Percentiles rank a stretch among this genome's conserved stretches.
Conservation (phyloP, 305 asterid genomes). For the Fraxinus angustifolia region DNA sequence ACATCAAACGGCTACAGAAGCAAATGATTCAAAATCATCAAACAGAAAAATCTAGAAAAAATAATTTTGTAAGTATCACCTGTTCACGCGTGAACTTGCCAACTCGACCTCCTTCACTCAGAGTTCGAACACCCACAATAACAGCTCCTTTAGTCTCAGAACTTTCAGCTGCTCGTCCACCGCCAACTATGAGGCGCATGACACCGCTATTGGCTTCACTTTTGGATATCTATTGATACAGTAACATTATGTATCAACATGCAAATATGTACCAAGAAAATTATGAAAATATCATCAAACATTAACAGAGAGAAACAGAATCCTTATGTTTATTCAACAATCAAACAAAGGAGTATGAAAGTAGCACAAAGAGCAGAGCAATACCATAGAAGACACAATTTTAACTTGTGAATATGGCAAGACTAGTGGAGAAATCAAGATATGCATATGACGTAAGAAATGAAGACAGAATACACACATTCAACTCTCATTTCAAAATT, state of each 20-base stretch:
- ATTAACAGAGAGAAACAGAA: background rate
- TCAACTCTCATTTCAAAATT: conserved; percentile 9
- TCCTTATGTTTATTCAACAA: conserved; percentile 16
- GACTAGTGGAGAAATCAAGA: background rate
- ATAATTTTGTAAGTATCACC: conserved; percentile 43
- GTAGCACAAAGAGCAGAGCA: conserved; percentile 18
- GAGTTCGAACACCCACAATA: conserved; percentile 95
- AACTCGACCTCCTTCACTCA: conserved; percentile 98
- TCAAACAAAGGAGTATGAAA: conserved; percentile 12
- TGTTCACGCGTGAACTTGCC: conserved; percentile 94
- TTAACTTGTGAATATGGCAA: background rate
- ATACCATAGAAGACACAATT: conserved; percentile 5
- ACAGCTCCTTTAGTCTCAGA: conserved; percentile 80
- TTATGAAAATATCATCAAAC: background rate
- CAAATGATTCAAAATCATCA: conserved; percentile 6
- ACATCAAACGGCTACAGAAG: conserved; percentile 1
- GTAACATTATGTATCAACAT: conserved; percentile 18
- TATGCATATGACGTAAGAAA: conserved; percentile 1
- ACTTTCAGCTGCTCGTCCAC: conserved; percentile 96
- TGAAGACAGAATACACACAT: conserved; percentile 1
- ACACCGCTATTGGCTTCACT: conserved; percentile 95
- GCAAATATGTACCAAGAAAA: conserved; percentile 19
- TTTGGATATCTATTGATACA: conserved; percentile 59
- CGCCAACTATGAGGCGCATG: conserved; percentile 99
- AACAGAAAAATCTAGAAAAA: conserved; percentile 1